Evolutionary conservation across 2,329 filamentous ascomycete species (phyloP), one percentile per base, ranked within the genome.

Genomic region (Aspergillus terreus): DNA sequence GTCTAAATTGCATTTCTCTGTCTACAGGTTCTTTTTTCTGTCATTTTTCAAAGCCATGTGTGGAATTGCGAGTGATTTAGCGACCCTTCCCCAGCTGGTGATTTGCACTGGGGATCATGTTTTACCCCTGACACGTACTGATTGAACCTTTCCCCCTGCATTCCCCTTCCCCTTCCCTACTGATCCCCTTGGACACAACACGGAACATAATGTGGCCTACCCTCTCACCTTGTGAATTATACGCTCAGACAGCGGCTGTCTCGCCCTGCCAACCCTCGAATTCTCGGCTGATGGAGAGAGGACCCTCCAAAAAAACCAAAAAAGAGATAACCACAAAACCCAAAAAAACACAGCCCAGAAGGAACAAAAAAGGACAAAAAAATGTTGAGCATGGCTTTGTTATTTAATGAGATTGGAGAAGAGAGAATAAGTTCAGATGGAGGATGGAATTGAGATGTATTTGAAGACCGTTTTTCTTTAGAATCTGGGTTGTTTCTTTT

Each of bases 1-100:
- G 59, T 64, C 53, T 56, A 63, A 53, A 61, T 56, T 61, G 55
- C 61, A 63, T 62, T 56, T 62, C 46, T 47, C 51, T 56, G 49
- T 55, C 50, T 52, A 52, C 45, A 38, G 30, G 46, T 46, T 42
- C 32, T 51, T 44, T 47, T 32, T 49, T 56, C 52, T 53, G 40
- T 52, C 43, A 32, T 56, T 30, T 53, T 48, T 47, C 51, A 46
- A 47, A 47, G 40, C 50, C 51, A 50, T 52, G 47, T 48, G 51
- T 49, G 51, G 49, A 47, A 46, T 41, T 36, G 36, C 48, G 40
- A 49, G 42, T 51, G 38, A 38, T 32, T 48, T 35, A 48, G 33
- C 48, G 44, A 40, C 49, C 41, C 33, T 35, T 45, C 32, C 45
- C 40, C 11, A 40, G 46, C 51, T 9, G 42, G 40, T 23, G 49